Evolutionary conservation across 75 land plant genomes (phyloP).

Genomic region (Pinus tabuliformis): DNA sequence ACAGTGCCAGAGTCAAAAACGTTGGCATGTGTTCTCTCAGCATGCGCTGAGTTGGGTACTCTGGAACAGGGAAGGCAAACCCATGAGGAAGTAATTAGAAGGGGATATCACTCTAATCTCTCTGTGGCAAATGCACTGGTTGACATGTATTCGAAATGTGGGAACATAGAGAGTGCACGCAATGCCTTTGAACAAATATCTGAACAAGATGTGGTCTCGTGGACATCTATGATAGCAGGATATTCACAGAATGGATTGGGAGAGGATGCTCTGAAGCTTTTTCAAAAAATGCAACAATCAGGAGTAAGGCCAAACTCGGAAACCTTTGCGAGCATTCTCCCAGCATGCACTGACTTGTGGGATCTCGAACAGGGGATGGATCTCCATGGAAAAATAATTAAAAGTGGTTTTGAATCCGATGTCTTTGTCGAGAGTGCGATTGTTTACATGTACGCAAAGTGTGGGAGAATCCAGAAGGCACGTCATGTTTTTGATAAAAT

Average conservation of each 20-base stretch:
- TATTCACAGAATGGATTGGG: slow-evolving; percentile 16
- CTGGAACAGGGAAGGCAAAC: slow-evolving; percentile 32
- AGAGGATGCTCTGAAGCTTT: slow-evolving; percentile 28
- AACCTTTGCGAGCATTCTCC: slow-evolving; percentile 27
- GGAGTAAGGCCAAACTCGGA: slow-evolving; percentile 24
- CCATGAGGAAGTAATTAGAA: slow-evolving; percentile 24
- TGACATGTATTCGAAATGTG: slow-evolving; percentile 41
- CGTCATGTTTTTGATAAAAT: slow-evolving; percentile 17
- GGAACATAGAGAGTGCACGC: slow-evolving; percentile 24
- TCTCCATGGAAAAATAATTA: slow-evolving; percentile 10
- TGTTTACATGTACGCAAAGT: slow-evolving; percentile 40
- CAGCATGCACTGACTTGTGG: slow-evolving; percentile 21
- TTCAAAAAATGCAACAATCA: slow-evolving; percentile 22
- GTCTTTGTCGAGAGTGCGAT: slow-evolving; percentile 21
- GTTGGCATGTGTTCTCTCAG: slow-evolving; percentile 20
- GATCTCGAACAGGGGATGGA: slow-evolving; percentile 13
- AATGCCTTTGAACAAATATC: slow-evolving; percentile 24
- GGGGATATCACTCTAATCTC: slow-evolving; percentile 12
- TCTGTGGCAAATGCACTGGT: slow-evolving; percentile 29
- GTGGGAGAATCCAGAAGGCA: slow-evolving; percentile 31
- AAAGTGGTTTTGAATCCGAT: not conserved
- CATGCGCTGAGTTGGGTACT: slow-evolving; percentile 22
- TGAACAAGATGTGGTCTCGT: slow-evolving; percentile 25
- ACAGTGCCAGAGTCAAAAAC: slow-evolving; percentile 25
- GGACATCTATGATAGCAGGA: slow-evolving; percentile 46